phyloP scores from a whole-genome alignment of 805 yeast genomes.

The Jamesozyma spencerorum region DNA sequence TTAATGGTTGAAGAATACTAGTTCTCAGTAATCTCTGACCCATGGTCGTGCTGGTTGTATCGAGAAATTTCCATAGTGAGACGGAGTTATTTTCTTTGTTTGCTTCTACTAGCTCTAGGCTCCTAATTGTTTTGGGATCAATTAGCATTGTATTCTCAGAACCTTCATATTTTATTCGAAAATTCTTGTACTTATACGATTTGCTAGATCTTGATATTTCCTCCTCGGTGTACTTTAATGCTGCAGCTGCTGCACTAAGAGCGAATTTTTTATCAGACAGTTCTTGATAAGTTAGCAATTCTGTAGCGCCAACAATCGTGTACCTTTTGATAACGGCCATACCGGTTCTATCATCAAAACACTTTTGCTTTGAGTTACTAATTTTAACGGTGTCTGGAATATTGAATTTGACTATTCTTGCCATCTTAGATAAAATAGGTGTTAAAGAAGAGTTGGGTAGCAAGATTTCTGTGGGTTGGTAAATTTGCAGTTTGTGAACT shows the following conservation, averaged over 20 bases:
- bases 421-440: constrained; percentile 28
- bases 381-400: constrained; percentile 21
- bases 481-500: constrained; percentile 33
- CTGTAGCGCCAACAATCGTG: constrained; percentile 9
- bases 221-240: constrained; percentile 20
- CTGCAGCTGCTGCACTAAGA: constrained; percentile 30
- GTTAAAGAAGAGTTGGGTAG: constrained; percentile 26
- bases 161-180: constrained; percentile 32
- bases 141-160: constrained; percentile 37
- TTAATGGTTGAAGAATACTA: constrained; percentile 40
- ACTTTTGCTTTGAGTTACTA: constrained; percentile 16
- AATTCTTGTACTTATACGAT: constrained; percentile 19
- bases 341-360: constrained; percentile 25
- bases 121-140: constrained; percentile 31
- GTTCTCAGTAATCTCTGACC: constrained; percentile 35
- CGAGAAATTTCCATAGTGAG: constrained; percentile 32
- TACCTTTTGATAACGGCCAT: constrained; percentile 14
- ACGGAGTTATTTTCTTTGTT: constrained; percentile 23
- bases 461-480: constrained; percentile 30
- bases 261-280: constrained; percentile 27
- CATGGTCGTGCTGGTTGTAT: constrained; percentile 38
- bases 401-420: constrained; percentile 31
- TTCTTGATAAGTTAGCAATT: constrained; percentile 9
- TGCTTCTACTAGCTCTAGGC: constrained; percentile 35
- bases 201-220: constrained; percentile 7